These are phyloP conservation scores for Colletotrichum paranaense DNA, from an alignment of 2,329 filamentous ascomycete genomes.

Conservation along the genomic window DNA sequence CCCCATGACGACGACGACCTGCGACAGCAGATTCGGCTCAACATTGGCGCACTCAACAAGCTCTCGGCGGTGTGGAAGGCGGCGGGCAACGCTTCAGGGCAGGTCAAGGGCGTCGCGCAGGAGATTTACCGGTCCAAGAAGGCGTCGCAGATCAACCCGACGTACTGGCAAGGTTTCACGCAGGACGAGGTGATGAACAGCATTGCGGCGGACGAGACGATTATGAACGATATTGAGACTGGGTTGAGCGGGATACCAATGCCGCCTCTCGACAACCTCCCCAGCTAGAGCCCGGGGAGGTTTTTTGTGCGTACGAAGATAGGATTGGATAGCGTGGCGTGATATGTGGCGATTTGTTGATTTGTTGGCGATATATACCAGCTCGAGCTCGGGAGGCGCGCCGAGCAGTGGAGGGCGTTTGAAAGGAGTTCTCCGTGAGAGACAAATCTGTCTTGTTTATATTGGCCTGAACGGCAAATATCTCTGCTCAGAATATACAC, in stretches of 20 bases:
- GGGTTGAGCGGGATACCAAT: conserved; percentile 14
- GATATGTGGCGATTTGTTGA: not conserved
- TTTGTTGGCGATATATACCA: conserved; percentile 12
- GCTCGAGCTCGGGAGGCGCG: conserved; percentile 5
- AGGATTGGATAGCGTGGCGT: not conserved
- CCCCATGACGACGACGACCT: conserved; percentile 72
- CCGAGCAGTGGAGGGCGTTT: conserved; percentile 7
- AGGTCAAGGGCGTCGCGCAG: conserved; percentile 83
- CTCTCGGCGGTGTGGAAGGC: conserved; percentile 79
- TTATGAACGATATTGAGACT: conserved; percentile 67
- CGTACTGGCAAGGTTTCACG: conserved; percentile 66
- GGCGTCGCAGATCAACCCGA: conserved; percentile 62
- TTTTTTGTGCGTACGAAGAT: not conserved
- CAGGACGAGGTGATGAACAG: conserved; percentile 66
- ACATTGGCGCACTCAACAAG: conserved; percentile 79
- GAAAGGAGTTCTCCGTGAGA: not conserved
- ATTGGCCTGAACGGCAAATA: not conserved
- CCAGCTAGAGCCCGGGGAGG: not conserved
- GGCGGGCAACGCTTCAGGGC: conserved; percentile 74
- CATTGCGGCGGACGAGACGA: conserved; percentile 67
- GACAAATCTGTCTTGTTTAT: not conserved
- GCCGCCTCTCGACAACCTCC: conserved; percentile 9
- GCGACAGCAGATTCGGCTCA: conserved; percentile 81
- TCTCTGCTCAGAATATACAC: conserved; percentile 3
- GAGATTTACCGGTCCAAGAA: conserved; percentile 75